phyloP scores from a whole-genome alignment of 768 basidiomycete genomes.

The Lyophyllum shimeji region DNA sequence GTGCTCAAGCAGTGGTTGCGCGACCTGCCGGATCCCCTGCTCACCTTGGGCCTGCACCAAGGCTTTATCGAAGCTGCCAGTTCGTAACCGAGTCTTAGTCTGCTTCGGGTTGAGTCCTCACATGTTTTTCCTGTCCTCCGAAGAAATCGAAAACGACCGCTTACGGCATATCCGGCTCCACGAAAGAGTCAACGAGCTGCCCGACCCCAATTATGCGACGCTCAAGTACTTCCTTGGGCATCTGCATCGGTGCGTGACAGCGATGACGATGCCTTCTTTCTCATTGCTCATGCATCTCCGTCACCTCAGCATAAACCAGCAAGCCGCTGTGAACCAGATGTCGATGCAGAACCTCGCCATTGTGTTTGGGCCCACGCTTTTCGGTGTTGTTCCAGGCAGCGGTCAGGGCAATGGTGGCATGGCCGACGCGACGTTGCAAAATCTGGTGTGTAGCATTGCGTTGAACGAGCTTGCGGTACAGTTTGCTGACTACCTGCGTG shows the following conservation, averaged over 20 bases:
- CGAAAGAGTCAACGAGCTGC: constrained; percentile 96
- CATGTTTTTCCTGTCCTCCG: constrained; percentile 1
- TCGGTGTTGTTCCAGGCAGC: constrained; percentile 66
- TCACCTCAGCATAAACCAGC: constrained; percentile 64
- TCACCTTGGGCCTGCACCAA: constrained; percentile 82
- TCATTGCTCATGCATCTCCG: neutral
- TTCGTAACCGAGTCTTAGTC: constrained; percentile 38
- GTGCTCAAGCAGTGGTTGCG: constrained; percentile 95
- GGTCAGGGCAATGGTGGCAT: constrained; percentile 54
- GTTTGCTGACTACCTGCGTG: constrained; percentile 11
- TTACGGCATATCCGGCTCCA: constrained; percentile 94
- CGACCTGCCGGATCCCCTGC: constrained; percentile 90
- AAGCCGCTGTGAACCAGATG: constrained; percentile 86
- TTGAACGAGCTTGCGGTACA: neutral
- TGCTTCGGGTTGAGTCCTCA: neutral
- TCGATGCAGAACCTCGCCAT: constrained; percentile 90
- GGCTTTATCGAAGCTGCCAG: constrained; percentile 96
- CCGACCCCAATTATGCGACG: constrained; percentile 98
- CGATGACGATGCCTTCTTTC: neutral
- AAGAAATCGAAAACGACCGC: constrained; percentile 92
- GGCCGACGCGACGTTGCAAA: constrained; percentile 72
- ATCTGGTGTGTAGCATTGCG: constrained; percentile 46
- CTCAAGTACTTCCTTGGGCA: constrained; percentile 95
- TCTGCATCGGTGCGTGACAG: constrained; percentile 68
- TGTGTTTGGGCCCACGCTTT: constrained; percentile 97